Evolutionary conservation across 2,329 filamentous ascomycete species (phyloP).

Genomic region (Beauveria scarabaeidicola): DNA sequence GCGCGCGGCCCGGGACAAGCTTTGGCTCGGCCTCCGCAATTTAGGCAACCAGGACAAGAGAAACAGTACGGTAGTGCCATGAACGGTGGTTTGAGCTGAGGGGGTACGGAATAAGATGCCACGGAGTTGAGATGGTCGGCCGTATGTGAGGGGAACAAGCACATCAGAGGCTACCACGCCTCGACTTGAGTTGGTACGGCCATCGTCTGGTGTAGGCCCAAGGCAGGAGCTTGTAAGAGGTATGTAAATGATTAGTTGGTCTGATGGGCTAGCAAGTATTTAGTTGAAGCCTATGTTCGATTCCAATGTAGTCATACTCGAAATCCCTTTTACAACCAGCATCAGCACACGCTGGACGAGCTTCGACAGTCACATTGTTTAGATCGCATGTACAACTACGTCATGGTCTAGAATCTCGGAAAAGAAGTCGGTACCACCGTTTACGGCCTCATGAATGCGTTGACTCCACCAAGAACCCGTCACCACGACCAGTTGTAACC

Average conservation of each 20-base stretch:
- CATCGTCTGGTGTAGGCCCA: background rate
- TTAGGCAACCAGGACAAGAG: background rate
- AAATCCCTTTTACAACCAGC: background rate
- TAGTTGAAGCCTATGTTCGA: too few species aligned
- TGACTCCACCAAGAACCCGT: background rate
- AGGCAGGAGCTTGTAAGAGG: background rate
- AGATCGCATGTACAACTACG: background rate
- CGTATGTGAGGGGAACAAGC: background rate
- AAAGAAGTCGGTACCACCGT: constrained; percentile 41
- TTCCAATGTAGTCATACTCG: background rate
- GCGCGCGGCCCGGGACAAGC: background rate
- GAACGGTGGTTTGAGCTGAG: too few species aligned
- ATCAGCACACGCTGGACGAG: background rate
- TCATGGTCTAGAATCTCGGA: constrained; percentile 30
- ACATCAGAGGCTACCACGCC: background rate
- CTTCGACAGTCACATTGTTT: background rate
- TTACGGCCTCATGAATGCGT: constrained; percentile 46
- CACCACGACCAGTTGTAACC: background rate
- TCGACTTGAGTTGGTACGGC: background rate
- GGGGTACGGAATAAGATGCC: background rate
- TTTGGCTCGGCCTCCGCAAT: background rate
- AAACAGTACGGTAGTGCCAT: background rate
- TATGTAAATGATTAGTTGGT: background rate
- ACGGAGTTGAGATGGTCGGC: background rate
- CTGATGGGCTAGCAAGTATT: background rate